Conservation (phyloP, 805 yeast species). For the Metschnikowia gruessii region DNA sequence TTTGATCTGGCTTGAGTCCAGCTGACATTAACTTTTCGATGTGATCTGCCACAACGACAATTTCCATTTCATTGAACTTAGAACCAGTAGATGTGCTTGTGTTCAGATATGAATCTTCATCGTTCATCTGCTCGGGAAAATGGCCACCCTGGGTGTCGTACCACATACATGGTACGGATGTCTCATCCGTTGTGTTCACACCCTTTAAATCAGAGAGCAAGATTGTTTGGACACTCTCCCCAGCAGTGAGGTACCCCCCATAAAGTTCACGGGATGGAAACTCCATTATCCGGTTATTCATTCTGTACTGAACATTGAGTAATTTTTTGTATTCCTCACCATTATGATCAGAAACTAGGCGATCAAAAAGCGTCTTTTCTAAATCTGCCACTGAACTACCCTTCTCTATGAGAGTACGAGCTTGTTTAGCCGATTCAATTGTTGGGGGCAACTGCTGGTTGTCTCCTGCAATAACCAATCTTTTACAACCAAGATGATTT, state of each 20-base stretch:
- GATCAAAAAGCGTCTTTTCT: conserved; percentile 74
- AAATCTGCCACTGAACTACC: conserved; percentile 44
- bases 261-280: conserved; percentile 71
- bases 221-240: conserved; percentile 50
- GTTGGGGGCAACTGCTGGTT: conserved; percentile 92
- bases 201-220: conserved; percentile 50
- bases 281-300: conserved; percentile 75
- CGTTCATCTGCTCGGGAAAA: conserved; percentile 55
- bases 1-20: conserved; percentile 54
- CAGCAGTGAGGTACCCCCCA: conserved; percentile 60
- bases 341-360: conserved; percentile 50
- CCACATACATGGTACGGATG: conserved; percentile 64
- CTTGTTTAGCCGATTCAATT: conserved; percentile 50
- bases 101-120: conserved; percentile 20
- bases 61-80: conserved; percentile 77
- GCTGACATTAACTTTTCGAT: conserved; percentile 46
- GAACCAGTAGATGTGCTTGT: conserved; percentile 41
- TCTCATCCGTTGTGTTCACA: conserved; percentile 50
- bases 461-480: conserved; percentile 86
- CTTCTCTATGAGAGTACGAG: conserved; percentile 9
- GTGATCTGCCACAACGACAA: conserved; percentile 56
- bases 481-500: conserved; percentile 52
- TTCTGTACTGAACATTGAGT: conserved; percentile 79
- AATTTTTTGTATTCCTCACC: conserved; percentile 51
- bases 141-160: conserved; percentile 92